These are phyloP conservation scores for Oryza australiensis DNA, from an alignment of 176 grass and related monocot genomes.

Conservation along the genomic window DNA sequence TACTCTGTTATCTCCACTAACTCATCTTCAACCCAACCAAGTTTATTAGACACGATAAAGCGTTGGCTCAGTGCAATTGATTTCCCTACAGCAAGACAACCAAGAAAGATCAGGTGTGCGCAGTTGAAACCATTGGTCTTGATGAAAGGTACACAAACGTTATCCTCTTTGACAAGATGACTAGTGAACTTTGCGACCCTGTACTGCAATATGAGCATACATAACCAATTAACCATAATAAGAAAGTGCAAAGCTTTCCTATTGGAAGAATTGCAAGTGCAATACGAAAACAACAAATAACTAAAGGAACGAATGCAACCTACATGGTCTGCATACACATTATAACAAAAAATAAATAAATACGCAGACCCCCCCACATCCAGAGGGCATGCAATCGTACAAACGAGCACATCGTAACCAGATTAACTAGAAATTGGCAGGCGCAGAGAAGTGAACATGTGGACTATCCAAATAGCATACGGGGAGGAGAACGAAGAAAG, in stretches of 20 bases:
- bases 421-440: background rate
- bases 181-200: background rate
- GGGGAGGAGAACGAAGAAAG: background rate
- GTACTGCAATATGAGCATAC: background rate
- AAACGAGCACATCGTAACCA: too few species aligned
- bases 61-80: conserved; percentile 28
- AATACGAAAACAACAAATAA: background rate
- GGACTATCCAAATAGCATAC: background rate
- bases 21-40: conserved; percentile 52
- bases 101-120: background rate
- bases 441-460: background rate
- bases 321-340: background rate
- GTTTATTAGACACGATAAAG: conserved; percentile 37
- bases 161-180: background rate
- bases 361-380: too few species aligned
- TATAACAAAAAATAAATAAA: too few species aligned
- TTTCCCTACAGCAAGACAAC: conserved; percentile 43
- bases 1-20: conserved; percentile 45
- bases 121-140: background rate
- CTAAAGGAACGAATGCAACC: background rate
- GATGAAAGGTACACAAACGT: background rate
- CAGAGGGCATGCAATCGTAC: too few species aligned
- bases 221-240: background rate
- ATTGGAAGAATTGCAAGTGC: background rate
- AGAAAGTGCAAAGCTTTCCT: background rate